Evolutionary conservation across 148 eudicot genomes (phyloP).

Genomic region (Hydrangea macrophylla): DNA sequence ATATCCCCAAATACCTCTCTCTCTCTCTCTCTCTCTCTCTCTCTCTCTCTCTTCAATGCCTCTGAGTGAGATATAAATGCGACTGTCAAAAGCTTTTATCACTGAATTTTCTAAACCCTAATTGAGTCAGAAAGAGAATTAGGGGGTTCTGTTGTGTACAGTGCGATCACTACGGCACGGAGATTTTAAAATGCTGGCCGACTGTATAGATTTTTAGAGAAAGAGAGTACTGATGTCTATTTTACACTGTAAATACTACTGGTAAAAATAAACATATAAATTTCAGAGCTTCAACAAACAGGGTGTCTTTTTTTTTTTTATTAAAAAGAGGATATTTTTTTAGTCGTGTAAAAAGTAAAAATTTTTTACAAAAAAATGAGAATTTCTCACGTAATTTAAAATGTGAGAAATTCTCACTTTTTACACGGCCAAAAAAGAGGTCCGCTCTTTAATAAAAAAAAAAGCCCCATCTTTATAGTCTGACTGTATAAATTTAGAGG

Average conservation of each 20-base stretch:
- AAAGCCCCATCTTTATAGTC: too few relatives aligned
- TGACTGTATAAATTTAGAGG: too few relatives aligned
- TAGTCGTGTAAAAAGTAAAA: too few relatives aligned
- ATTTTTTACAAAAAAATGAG: too few relatives aligned
- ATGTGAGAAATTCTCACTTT: too few relatives aligned
- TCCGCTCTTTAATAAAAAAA: too few relatives aligned
- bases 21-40: neutral
- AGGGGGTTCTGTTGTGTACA: neutral
- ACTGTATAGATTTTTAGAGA: neutral
- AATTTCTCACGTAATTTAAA: too few relatives aligned
- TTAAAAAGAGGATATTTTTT: too few relatives aligned
- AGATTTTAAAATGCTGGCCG: neutral
- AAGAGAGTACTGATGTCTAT: neutral
- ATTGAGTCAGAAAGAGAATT: neutral
- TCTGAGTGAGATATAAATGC: conserved; percentile 12
- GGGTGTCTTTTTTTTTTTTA: too few relatives aligned
- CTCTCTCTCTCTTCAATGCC: conserved; percentile 9
- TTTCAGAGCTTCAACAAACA: too few relatives aligned
- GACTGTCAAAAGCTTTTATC: neutral
- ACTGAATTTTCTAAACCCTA: neutral
- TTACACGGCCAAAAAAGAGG: too few relatives aligned
- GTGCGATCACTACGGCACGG: conserved; percentile 1
- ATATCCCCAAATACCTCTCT: neutral
- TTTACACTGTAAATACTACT: neutral
- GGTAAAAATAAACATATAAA: too few relatives aligned